Evolutionary conservation across 352 stramenopile genomes (phyloP), one percentile per base, ranked within the genome.

Genomic region (Phytophthora parvispora): DNA sequence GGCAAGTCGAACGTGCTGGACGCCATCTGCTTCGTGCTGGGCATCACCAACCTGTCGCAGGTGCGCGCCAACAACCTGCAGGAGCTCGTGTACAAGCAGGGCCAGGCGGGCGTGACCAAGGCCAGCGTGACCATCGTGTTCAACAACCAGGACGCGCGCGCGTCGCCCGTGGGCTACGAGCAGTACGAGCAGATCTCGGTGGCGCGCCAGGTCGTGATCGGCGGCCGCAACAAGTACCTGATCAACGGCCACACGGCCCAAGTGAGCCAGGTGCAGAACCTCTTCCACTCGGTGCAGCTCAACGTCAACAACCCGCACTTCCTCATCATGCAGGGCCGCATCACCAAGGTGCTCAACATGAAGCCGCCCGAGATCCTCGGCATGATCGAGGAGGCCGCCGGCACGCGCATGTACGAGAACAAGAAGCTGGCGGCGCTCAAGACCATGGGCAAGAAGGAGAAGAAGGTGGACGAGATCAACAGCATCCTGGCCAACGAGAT

Each of bases 261-360:
- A 75, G 97, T 98, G 40, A 98, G 90, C 40, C 96, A 99, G 75
- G 98, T 99, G 56, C 96, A 99, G 70, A 99, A 99, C 79, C 87
- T 99, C 6, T 99, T 99, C 81, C 98, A 99, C 87, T 99, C 96
- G 6, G 98, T 99, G 52, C 98, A 99, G 83, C 86, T 99, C 36
- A 99, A 99, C 86, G 98, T 99, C 56, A 99, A 99, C 89, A 99
- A 99, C 88, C 98, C 98, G 51, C 98, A 99, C 77, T 99, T 99
- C 77, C 87, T 99, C 50, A 99, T 99, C 86, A 99, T 99, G 98
- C 98, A 99, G 72, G 94, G 94, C 13, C 91, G 97, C 16, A 99
- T 99, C 71, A 99, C 97, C 43, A 99, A 99, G 78, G 98, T 99
- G 38, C 87, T 99, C 32, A 99, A 99, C 79, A 99, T 99, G 98